Percentiles rank a stretch among this genome's conserved stretches.
These are phyloP conservation scores for Omphalotus guepiniiformis DNA, from an alignment of 768 basidiomycete genomes.

Conservation along the genomic window DNA sequence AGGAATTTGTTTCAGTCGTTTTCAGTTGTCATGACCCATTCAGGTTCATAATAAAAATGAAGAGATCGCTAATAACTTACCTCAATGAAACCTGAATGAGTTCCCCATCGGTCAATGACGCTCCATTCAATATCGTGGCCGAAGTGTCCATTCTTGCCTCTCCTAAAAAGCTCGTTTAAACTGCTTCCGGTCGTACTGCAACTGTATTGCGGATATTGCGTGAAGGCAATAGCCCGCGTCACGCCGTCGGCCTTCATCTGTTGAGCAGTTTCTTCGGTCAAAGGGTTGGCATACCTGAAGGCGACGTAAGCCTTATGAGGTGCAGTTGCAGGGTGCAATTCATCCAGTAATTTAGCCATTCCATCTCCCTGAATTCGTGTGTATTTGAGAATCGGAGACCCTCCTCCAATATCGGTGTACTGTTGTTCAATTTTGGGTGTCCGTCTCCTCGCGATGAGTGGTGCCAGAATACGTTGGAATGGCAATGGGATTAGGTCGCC, in stretches of 20 bases:
- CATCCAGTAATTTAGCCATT: conserved; percentile 89
- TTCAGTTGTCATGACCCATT: background rate
- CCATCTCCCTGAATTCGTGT: conserved; percentile 84
- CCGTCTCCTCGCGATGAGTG: conserved; percentile 82
- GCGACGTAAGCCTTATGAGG: conserved; percentile 96
- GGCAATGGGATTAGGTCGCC: conserved; percentile 94
- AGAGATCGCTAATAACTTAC: conserved; percentile 43
- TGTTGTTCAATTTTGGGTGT: conserved; percentile 94
- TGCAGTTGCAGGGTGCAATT: conserved; percentile 87
- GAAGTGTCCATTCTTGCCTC: conserved; percentile 54
- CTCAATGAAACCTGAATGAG: conserved; percentile 91
- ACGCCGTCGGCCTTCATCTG: conserved; percentile 92
- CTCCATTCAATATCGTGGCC: conserved; percentile 83
- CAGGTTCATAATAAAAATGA: background rate
- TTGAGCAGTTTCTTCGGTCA: conserved; percentile 77
- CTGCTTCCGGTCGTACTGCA: conserved; percentile 98
- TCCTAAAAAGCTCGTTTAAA: conserved; percentile 85
- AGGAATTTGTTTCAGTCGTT: conserved; percentile 10
- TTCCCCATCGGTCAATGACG: conserved; percentile 97
- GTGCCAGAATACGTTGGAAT: conserved; percentile 84
- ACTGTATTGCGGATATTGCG: conserved; percentile 98
- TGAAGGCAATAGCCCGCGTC: conserved; percentile 89
- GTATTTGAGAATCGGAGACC: conserved; percentile 91
- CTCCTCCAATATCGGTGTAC: conserved; percentile 92
- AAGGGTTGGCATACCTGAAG: conserved; percentile 88